Percentiles rank a stretch among this genome's conserved stretches.
Conservation (phyloP, 257 asterid genomes). For the Gentiana straminea region DNA sequence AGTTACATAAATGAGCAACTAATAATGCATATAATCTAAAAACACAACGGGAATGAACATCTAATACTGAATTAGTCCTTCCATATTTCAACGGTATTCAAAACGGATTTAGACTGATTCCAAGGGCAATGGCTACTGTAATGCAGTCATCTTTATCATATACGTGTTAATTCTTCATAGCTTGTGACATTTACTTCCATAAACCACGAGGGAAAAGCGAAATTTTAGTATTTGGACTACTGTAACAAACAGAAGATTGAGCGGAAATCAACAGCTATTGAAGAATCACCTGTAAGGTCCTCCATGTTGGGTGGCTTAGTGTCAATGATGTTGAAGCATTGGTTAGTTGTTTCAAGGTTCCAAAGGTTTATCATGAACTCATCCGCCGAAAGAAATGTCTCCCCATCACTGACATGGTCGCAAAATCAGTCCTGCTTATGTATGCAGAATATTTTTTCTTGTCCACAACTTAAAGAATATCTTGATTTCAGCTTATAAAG, state of each 20-base stretch:
- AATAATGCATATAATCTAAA: no score
- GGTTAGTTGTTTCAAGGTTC: constrained; percentile 66
- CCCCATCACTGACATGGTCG: constrained; percentile 51
- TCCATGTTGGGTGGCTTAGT: constrained; percentile 68
- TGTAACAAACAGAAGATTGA: background rate
- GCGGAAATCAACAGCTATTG: background rate
- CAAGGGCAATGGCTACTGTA: no score
- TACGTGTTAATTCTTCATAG: no score
- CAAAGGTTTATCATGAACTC: constrained; percentile 77
- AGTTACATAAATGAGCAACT: no score
- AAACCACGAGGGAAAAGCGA: no score
- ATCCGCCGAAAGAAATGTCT: constrained; percentile 79
- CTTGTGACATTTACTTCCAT: no score
- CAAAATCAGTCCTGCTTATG: background rate
- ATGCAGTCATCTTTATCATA: no score
- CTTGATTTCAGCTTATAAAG: background rate
- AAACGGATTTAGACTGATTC: no score
- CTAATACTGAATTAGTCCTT: no score
- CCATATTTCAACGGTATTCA: no score
- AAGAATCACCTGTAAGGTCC: constrained; percentile 50
- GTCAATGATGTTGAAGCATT: constrained; percentile 69
- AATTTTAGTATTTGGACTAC: no score
- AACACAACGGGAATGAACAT: no score
- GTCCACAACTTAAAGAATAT: background rate
- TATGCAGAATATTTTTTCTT: background rate